Percentiles rank a stretch among this genome's conserved stretches.
phyloP scores from a whole-genome alignment of 2,329 filamentous ascomycete species.

The Colletotrichum zoysiae region DNA sequence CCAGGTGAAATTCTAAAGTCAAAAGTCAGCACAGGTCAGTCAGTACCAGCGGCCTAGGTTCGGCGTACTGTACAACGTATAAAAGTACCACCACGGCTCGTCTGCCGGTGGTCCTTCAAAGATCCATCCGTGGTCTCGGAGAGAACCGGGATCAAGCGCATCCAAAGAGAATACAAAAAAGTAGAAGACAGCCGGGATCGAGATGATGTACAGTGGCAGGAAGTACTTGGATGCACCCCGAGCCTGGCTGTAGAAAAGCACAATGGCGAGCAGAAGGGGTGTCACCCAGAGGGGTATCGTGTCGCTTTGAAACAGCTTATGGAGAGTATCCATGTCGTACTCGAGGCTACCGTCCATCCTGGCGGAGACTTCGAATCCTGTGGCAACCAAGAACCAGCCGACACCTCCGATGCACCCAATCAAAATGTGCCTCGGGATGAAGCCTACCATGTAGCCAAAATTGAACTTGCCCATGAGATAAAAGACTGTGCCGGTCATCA shows the following conservation, averaged over 20 bases:
- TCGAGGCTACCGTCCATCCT: conserved; percentile 86
- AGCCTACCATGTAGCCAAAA: conserved; percentile 93
- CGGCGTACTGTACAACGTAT: conserved; percentile 87
- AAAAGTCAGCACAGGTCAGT: conserved; percentile 43
- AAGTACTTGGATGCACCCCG: conserved; percentile 86
- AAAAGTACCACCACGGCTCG: conserved; percentile 98
- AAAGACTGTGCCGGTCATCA: conserved; percentile 92
- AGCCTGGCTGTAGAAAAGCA: conserved; percentile 81
- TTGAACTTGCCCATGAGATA: conserved; percentile 89
- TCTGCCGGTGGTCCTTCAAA: conserved; percentile 87
- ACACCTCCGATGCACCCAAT: conserved; percentile 98
- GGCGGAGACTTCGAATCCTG: conserved; percentile 93
- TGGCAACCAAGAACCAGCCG: conserved; percentile 92
- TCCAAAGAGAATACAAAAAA: conserved; percentile 79
- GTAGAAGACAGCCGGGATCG: conserved; percentile 82
- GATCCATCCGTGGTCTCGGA: conserved; percentile 87
- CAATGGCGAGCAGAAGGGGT: conserved; percentile 80
- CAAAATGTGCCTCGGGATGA: conserved; percentile 95
- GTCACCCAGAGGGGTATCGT: conserved; percentile 87
- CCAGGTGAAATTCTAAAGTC: conserved; percentile 77
- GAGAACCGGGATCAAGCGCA: conserved; percentile 71
- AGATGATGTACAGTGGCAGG: conserved; percentile 86
- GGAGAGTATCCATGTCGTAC: conserved; percentile 82
- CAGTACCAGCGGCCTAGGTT: not conserved
- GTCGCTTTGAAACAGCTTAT: conserved; percentile 78